phyloP scores from a whole-genome alignment of 257 asterid species.

The Rauvolfia tetraphylla region DNA sequence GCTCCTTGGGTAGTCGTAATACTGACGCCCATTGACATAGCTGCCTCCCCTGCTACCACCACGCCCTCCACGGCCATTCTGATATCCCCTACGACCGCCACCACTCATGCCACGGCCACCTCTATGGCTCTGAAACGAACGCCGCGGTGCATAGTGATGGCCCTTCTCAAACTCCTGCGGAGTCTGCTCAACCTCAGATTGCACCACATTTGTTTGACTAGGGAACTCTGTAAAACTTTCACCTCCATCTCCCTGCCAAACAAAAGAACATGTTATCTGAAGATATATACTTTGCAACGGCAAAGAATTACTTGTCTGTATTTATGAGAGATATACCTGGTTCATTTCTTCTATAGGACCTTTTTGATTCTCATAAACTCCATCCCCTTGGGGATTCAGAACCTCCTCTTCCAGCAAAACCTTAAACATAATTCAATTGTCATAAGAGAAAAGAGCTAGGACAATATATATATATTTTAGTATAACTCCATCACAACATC shows the following conservation, averaged over 20 bases:
- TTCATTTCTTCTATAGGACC: conserved; percentile 37
- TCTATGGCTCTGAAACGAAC: conserved; percentile 46
- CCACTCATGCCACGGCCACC: conserved; percentile 53
- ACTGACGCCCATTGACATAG: conserved; percentile 60
- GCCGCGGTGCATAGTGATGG: conserved; percentile 41
- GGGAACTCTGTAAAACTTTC: conserved; percentile 37
- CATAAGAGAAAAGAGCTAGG: neutral
- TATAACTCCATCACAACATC: neutral
- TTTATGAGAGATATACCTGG: conserved; percentile 39
- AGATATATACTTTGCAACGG: neutral
- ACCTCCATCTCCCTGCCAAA: conserved; percentile 38
- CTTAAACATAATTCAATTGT: neutral
- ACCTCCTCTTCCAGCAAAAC: conserved; percentile 52
- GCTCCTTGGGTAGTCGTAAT: conserved; percentile 51
- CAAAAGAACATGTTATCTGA: neutral
- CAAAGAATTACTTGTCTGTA: conserved; percentile 14
- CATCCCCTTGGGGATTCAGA: conserved; percentile 34
- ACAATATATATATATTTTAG: neutral
- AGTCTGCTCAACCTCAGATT: conserved; percentile 38
- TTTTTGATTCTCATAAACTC: conserved; percentile 30
- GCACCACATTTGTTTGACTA: conserved; percentile 31
- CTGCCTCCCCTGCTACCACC: conserved; percentile 49
- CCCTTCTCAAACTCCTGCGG: conserved; percentile 39
- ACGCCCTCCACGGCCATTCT: conserved; percentile 66
- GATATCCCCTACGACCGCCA: conserved; percentile 49